phyloP scores from a whole-genome alignment of 2,329 filamentous ascomycete genomes.

The Aureobasidium melanogenum region DNA sequence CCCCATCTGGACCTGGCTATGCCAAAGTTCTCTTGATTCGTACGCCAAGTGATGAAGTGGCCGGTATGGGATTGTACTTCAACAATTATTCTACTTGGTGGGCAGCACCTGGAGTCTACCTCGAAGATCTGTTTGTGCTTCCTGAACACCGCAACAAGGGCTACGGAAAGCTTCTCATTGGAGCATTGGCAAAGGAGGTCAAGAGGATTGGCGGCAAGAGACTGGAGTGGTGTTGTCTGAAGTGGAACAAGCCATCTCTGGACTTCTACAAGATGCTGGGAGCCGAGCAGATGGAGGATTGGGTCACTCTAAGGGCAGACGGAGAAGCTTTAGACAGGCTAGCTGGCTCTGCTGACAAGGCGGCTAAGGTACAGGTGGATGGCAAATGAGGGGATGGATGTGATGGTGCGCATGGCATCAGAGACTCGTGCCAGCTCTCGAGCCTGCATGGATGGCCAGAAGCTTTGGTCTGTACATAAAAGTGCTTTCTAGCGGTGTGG shows the following conservation, averaged over 20 bases:
- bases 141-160: constrained; percentile 62
- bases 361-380: neutral
- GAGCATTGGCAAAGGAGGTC: constrained; percentile 70
- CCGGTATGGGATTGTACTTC: constrained; percentile 83
- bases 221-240: constrained; percentile 84
- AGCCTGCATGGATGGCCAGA: neutral
- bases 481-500: neutral
- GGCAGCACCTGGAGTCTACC: constrained; percentile 76
- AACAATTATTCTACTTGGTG: constrained; percentile 96
- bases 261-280: constrained; percentile 65
- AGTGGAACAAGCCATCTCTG: constrained; percentile 88
- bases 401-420: neutral
- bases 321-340: constrained; percentile 55
- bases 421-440: neutral
- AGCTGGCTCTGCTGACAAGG: constrained; percentile 28
- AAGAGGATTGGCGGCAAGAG: constrained; percentile 61
- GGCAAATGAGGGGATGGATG: neutral
- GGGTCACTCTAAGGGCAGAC: constrained; percentile 69
- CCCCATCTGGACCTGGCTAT: constrained; percentile 44
- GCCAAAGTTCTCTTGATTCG: constrained; percentile 66
- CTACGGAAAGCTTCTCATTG: constrained; percentile 69
- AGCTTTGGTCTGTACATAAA: neutral
- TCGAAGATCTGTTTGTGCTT: constrained; percentile 86
- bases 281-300: constrained; percentile 58
- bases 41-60: constrained; percentile 35